A percentile compares a stretch with the other conserved stretches of the same genome.
Conservation (phyloP, 495 filamentous ascomycete genomes). For the Sabuloglossum arenarium region DNA sequence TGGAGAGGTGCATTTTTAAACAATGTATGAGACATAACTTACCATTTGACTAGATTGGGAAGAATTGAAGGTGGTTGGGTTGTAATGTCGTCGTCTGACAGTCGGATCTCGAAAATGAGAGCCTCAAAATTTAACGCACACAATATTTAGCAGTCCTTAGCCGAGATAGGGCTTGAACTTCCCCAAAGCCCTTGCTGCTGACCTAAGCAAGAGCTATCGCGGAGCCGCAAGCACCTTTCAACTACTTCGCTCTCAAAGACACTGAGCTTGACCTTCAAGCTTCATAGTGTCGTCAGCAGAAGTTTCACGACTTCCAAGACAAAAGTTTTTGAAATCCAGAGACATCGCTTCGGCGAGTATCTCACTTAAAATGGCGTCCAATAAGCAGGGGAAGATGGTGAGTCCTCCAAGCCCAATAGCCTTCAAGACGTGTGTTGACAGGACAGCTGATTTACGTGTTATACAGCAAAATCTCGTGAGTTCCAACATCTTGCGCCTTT, state of each 20-base stretch:
- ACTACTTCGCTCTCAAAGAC: neutral
- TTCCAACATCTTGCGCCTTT: slow-evolving; percentile 10
- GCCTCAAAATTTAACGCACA: slow-evolving; percentile 2
- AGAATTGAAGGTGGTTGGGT: neutral
- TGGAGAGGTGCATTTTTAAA: neutral
- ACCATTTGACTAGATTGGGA: neutral
- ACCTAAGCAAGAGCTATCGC: neutral
- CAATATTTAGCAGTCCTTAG: neutral
- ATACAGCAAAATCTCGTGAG: slow-evolving; percentile 89
- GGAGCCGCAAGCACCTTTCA: neutral
- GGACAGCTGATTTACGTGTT: slow-evolving; percentile 41
- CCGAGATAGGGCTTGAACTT: neutral
- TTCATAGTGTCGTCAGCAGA: neutral
- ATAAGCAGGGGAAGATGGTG: slow-evolving; percentile 99
- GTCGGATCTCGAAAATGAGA: neutral
- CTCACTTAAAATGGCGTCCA: slow-evolving; percentile 48
- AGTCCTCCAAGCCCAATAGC: slow-evolving; percentile 23
- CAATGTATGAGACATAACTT: neutral
- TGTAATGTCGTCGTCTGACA: neutral
- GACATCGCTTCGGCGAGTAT: slow-evolving; percentile 3
- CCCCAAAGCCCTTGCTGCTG: neutral
- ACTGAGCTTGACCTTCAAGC: neutral
- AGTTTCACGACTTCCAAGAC: neutral
- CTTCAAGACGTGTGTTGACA: slow-evolving; percentile 32
- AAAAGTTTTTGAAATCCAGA: neutral